Percentiles rank a stretch among this genome's conserved stretches.
phyloP scores from a whole-genome alignment of 371 early-diverging fungal species.

The Nematocida ironsii region DNA sequence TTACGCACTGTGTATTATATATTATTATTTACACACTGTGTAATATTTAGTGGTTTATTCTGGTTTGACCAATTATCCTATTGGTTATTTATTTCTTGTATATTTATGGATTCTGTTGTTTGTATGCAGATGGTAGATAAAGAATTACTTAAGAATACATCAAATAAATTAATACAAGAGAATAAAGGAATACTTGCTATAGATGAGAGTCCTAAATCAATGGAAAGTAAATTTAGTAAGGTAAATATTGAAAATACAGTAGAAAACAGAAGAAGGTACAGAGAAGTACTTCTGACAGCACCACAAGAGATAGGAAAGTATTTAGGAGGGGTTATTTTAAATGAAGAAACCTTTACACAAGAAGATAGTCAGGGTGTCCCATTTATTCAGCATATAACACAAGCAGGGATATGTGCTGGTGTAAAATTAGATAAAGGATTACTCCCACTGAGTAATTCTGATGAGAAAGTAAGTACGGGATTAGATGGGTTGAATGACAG shows the following conservation, averaged over 20 bases:
- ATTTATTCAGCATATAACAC: constrained; percentile 70
- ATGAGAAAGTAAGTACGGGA: constrained; percentile 73
- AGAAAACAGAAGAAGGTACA: constrained; percentile 73
- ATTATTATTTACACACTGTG: no score
- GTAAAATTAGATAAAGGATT: constrained; percentile 74
- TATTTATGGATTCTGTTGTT: no score
- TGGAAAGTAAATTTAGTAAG: constrained; percentile 72
- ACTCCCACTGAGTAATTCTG: constrained; percentile 64
- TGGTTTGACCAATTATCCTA: no score
- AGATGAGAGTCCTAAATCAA: constrained; percentile 74
- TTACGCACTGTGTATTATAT: neutral
- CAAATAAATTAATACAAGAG: constrained; percentile 71
- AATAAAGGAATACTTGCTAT: constrained; percentile 73
- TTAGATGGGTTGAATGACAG: constrained; percentile 72
- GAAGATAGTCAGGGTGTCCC: constrained; percentile 70
- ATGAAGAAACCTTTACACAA: constrained; percentile 74
- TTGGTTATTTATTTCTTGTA: no score
- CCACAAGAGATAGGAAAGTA: constrained; percentile 69
- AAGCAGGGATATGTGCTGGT: constrained; percentile 72
- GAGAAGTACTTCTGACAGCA: constrained; percentile 73
- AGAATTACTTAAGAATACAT: constrained; percentile 65
- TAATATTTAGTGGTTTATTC: no score
- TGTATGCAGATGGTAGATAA: neutral
- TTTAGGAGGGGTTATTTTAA: constrained; percentile 74
- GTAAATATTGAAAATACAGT: constrained; percentile 72